Conservation (phyloP, 2,329 filamentous ascomycete genomes). For the Periconia sp. region DNA sequence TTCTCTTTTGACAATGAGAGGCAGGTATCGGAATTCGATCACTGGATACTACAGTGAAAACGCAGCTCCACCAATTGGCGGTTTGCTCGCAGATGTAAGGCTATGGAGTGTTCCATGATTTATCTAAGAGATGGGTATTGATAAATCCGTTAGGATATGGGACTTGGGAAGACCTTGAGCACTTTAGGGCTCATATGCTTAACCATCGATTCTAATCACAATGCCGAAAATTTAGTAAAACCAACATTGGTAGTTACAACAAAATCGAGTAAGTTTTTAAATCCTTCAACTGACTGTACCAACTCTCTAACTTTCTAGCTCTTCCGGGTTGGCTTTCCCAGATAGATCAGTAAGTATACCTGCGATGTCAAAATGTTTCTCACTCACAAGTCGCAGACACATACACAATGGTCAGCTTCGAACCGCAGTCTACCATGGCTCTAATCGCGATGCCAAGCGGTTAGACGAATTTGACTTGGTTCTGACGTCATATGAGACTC, state of each 20-base stretch:
- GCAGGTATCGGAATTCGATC: background rate
- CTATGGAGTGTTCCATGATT: background rate
- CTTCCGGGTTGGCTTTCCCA: slow-evolving; percentile 7
- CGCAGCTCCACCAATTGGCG: background rate
- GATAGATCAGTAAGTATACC: slow-evolving; percentile 1
- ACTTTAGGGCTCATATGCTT: too few species aligned
- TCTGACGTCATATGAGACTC: slow-evolving; percentile 5
- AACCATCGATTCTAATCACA: too few species aligned
- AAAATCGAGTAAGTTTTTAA: slow-evolving; percentile 8
- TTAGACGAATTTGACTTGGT: background rate
- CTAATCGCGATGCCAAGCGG: background rate
- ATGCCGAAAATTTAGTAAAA: too few species aligned
- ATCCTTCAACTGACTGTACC: too few species aligned
- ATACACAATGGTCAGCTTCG: background rate
- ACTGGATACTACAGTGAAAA: background rate
- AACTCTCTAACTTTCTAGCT: background rate
- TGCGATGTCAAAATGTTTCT: background rate
- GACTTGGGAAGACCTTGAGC: too few species aligned
- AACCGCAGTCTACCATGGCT: background rate
- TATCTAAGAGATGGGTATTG: background rate
- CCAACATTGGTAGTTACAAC: slow-evolving; percentile 4
- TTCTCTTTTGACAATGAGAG: too few species aligned
- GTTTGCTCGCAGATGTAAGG: background rate
- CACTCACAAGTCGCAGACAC: slow-evolving; percentile 1
- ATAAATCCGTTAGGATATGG: too few species aligned